Base-by-base conservation (phyloP, 108 stramenopile species). In the Skeletonema tropicum region DNA sequence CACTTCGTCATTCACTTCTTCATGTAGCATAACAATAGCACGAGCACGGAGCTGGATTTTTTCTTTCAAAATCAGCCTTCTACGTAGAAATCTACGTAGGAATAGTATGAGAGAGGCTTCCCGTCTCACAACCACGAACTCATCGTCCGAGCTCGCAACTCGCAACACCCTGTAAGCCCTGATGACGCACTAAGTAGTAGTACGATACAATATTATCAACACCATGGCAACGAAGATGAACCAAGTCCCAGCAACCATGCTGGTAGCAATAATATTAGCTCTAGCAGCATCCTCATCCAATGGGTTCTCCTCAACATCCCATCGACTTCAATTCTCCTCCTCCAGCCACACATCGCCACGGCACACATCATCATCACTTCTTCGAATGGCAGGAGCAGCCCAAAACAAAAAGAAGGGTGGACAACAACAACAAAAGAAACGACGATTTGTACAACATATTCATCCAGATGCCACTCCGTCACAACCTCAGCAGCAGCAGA, bases 401-500 rank as follows among this genome's bases (percentile, higher is more conserved):
- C 42, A 45, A 45, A 45, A 45, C 42, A 45, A 45, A 45, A 45
- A 45, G 42, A 45, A 45, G 42, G 42, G 14, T 4, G 42, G 36
- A 60, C 41, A 71, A 41, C 10, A 68, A 60, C 41, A 71, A 41
- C 10, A 68, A 17, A 64, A 52, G 52, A 80, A 76, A 57, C 68
- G 80, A 14, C 75, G 80, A 15, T 80, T 80, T 64, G 31, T 70
- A 8, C 80, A 80, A 46, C 74, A 70, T 14, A 75, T 75, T 38
- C 74, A 80, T 70, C 69, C 57, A 26, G 73, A 33, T n/a, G 48
- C 35, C 9, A 23, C 32, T 30, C 42, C 6, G 6, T 5, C 23
- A 57, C 68, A 19, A 38, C 48, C 19, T 5, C 42, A 45, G 15
- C 15, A n/a, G 3, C 14, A 3, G 3, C 42, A n/a, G 3, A 3